Conservation (phyloP, 1,139 yeast genomes). For the Pichia sp. region DNA sequence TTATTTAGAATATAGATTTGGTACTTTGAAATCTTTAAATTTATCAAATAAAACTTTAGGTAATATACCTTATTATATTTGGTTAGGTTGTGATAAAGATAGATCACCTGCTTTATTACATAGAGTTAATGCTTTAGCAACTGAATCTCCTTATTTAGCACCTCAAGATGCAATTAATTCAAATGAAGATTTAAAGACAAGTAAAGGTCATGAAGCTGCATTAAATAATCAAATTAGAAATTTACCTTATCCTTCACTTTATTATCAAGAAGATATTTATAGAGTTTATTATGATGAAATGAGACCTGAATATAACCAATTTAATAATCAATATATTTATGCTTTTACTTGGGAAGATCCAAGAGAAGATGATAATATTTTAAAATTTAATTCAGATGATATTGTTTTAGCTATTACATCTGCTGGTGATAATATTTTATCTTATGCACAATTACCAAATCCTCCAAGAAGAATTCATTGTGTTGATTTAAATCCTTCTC, state of each 20-base stretch:
- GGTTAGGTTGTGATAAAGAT: constrained; percentile 74
- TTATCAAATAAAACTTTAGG: constrained; percentile 60
- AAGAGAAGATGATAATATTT: constrained; percentile 64
- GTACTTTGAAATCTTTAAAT: constrained; percentile 70
- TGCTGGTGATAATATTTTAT: constrained; percentile 76
- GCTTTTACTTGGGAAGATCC: constrained; percentile 94
- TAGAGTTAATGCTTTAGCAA: constrained; percentile 65
- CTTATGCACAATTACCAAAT: constrained; percentile 63
- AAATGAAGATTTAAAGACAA: constrained; percentile 32
- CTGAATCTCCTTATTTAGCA: constrained; percentile 75
- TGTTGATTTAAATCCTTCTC: constrained; percentile 79
- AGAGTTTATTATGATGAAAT: constrained; percentile 74
- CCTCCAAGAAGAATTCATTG: constrained; percentile 78
- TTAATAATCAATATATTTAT: constrained; percentile 71
- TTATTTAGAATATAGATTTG: constrained; percentile 74
- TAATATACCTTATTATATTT: constrained; percentile 71
- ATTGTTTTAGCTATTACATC: constrained; percentile 79
- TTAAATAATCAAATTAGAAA: constrained; percentile 53
- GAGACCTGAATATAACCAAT: constrained; percentile 62
- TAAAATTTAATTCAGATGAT: constrained; percentile 55
- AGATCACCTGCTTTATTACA: constrained; percentile 54
- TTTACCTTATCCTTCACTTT: constrained; percentile 71
- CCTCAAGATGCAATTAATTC: constrained; percentile 35
- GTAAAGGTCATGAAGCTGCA: constrained; percentile 78
- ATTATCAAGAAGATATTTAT: constrained; percentile 72